Base-by-base conservation (phyloP, 164 flowering plant genomes). In the Paratinospora sagittata region DNA sequence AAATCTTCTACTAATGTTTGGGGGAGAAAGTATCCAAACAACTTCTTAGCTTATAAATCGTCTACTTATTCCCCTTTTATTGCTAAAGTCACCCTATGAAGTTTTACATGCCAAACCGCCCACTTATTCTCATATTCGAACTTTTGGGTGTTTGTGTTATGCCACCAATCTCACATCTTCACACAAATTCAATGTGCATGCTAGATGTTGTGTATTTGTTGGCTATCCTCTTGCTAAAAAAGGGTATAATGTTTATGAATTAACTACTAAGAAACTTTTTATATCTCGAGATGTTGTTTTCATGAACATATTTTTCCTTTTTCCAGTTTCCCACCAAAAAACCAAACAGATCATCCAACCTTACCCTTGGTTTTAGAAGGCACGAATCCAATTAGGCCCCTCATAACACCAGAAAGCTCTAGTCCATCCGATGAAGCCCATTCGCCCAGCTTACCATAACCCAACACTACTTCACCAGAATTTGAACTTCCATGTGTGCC, bases 61-160 rank as follows among this genome's bases (percentile, higher is more conserved):
- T 24, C 24, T 66, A 2, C 73, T 79, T 3, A 55, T 73, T 27
- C 49, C 27, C 0, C 8, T 47, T 0, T 73, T 76, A 57, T 23
- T 64, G 67, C 41, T 79, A 17, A 27, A 58, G 24, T 55, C 69
- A 0, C n/a, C n/a, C n/a, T n/a, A n/a, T n/a, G n/a, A n/a, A n/a
- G n/a, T n/a, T n/a, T n/a, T n/a, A n/a, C n/a, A n/a, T n/a, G n/a
- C n/a, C n/a, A n/a, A n/a, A n/a, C n/a, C n/a, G n/a, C n/a, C n/a
- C n/a, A n/a, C n/a, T n/a, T n/a, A n/a, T n/a, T n/a, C n/a, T n/a
- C n/a, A n/a, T n/a, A n/a, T n/a, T n/a, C n/a, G n/a, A n/a, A n/a
- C n/a, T n/a, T 76, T 79, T 79, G 79, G 74, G 0, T 79, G 75
- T 43, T 24, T 79, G 6, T 73, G 74, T 43, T 68, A 45, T 36